A percentile compares a stretch with the other conserved stretches of the same genome.
phyloP scores from a whole-genome alignment of 257 asterid species.

The Penstemon barbatus region DNA sequence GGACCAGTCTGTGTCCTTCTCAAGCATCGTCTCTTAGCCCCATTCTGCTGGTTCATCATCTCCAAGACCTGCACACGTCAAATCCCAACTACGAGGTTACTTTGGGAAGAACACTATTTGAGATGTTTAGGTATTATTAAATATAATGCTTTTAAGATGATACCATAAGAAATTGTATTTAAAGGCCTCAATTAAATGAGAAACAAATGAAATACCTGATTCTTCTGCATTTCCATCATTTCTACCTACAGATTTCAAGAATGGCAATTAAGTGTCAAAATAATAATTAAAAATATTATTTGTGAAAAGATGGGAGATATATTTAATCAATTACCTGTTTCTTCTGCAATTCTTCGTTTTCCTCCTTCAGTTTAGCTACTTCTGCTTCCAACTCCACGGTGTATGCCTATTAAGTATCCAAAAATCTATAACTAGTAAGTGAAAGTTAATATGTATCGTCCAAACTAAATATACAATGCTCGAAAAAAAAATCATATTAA shows the following conservation, averaged over 20 bases:
- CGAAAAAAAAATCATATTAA: neutral
- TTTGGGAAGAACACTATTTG: too few species aligned
- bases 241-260: conserved; percentile 38
- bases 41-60: conserved; percentile 57
- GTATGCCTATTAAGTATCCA: conserved; percentile 54
- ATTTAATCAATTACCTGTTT: conserved; percentile 53
- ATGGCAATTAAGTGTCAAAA: conserved; percentile 13
- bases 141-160: neutral
- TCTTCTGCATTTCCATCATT: conserved; percentile 50
- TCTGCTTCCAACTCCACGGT: conserved; percentile 87
- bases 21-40: conserved; percentile 63
- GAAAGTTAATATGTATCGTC: neutral
- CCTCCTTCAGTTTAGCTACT: conserved; percentile 88
- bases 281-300: neutral
- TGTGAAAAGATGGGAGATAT: neutral
- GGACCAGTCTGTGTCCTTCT: conserved; percentile 92
- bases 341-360: conserved; percentile 63
- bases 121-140: too few species aligned
- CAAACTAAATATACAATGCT: neutral
- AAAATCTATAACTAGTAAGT: conserved; percentile 4
- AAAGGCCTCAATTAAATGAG: neutral
- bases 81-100: neutral
- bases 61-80: conserved; percentile 55
- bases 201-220: conserved; percentile 42
- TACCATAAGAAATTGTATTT: neutral